Percentiles rank a stretch among this genome's conserved stretches.
phyloP scores from a whole-genome alignment of 441 rosid genomes.

The Erysimum cheiri region DNA sequence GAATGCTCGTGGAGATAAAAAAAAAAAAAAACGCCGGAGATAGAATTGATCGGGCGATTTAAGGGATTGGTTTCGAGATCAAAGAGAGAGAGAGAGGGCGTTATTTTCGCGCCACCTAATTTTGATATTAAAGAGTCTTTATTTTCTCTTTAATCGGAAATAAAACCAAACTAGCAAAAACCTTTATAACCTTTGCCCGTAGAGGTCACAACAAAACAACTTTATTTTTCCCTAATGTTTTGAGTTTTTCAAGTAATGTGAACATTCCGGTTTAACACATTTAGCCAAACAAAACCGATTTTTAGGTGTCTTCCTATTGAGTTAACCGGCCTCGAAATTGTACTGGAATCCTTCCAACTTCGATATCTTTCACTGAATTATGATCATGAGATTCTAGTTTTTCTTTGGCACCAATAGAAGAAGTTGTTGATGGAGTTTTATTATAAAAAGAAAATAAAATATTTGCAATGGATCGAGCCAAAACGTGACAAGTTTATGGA shows the following conservation, averaged over 20 bases:
- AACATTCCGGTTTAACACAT: neutral
- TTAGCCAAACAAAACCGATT: neutral
- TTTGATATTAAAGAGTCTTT: conserved; percentile 36
- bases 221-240: neutral
- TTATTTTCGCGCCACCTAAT: conserved; percentile 84
- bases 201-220: conserved; percentile 8
- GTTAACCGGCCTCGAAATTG: neutral
- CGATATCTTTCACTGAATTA: neutral
- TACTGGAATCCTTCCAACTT: neutral
- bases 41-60: conserved; percentile 32
- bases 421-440: neutral
- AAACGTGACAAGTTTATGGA: conserved; percentile 25
- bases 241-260: neutral
- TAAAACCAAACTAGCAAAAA: too few species aligned
- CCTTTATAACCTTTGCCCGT: too few species aligned
- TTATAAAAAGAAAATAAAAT: too few species aligned
- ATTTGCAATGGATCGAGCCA: conserved; percentile 12
- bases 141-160: conserved; percentile 17
- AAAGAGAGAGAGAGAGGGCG: conserved; percentile 43
- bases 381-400: conserved; percentile 4
- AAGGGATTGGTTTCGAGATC: neutral
- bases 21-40: conserved; percentile 41
- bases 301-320: neutral
- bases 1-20: neutral
- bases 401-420: neutral